A percentile compares a stretch with the other conserved stretches of the same genome.
Evolutionary conservation across 768 basidiomycete species (phyloP).

Genomic region (Suillus luteus): DNA sequence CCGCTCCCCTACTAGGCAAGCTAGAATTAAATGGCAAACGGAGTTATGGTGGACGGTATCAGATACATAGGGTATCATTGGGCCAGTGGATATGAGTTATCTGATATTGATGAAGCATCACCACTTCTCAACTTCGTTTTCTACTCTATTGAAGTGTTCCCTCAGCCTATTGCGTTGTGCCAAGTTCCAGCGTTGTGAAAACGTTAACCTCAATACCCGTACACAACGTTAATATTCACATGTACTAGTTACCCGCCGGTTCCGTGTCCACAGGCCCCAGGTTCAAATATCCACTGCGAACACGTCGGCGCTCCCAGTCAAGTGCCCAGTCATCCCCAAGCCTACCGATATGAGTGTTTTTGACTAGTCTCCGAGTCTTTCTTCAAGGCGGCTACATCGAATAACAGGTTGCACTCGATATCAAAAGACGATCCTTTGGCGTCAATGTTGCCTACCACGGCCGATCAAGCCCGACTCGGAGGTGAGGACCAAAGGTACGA

Average conservation of each 20-base stretch:
- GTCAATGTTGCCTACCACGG: too few species aligned
- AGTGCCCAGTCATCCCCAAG: neutral
- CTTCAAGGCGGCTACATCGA: neutral
- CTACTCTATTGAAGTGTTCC: neutral
- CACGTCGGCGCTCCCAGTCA: neutral
- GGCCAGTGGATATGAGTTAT: neutral
- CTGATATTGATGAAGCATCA: neutral
- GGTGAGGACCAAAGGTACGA: neutral
- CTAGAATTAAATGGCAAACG: neutral
- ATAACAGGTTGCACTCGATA: too few species aligned
- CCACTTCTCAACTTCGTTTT: neutral
- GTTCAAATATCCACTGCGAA: neutral
- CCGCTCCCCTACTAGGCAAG: neutral
- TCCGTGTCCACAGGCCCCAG: neutral
- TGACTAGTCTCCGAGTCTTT: neutral
- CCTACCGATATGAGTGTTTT: neutral
- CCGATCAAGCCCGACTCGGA: neutral
- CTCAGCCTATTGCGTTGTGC: neutral
- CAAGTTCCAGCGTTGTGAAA: neutral
- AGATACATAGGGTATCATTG: neutral
- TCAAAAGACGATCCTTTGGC: neutral
- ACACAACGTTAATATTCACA: neutral
- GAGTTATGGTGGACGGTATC: neutral
- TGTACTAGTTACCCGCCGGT: neutral
- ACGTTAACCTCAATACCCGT: neutral